Evolutionary conservation across 2,329 filamentous ascomycete species (phyloP).

Genomic region (Onygena corvina): DNA sequence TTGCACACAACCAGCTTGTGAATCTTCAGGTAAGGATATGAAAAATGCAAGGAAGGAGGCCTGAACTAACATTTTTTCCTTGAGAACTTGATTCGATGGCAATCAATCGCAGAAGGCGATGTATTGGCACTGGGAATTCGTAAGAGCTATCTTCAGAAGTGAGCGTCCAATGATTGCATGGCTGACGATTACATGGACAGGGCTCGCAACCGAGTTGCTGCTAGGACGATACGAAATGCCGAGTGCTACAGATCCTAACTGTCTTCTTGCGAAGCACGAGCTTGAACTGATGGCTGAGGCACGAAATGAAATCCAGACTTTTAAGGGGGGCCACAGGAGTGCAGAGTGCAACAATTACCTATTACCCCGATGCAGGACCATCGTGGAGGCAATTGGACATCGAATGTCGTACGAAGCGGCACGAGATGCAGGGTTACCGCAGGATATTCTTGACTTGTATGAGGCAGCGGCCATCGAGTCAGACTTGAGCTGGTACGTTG

Average conservation of each 20-base stretch:
- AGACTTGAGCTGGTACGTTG: conserved; percentile 3
- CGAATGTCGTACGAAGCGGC: conserved; percentile 7
- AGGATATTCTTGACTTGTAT: background rate
- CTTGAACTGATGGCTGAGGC: background rate
- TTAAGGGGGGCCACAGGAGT: conserved; percentile 5
- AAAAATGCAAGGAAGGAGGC: background rate
- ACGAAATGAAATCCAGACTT: background rate
- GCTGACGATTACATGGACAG: background rate
- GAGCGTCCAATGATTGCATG: background rate
- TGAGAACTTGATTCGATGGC: background rate
- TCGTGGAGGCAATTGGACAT: conserved; percentile 8
- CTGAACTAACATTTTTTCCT: background rate
- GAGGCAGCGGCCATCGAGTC: background rate
- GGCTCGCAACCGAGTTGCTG: conserved; percentile 3
- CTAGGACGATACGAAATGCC: conserved; percentile 1
- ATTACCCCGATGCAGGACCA: background rate
- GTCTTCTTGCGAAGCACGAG: conserved; percentile 3
- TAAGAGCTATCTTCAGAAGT: background rate
- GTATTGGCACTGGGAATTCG: conserved; percentile 1
- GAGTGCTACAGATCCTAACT: background rate
- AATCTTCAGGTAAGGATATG: background rate
- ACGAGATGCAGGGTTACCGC: background rate
- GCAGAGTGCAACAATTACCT: conserved; percentile 6
- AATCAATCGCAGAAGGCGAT: conserved; percentile 5
- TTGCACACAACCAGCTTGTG: conserved; percentile 5